Base-by-base conservation (phyloP, 345 rosid genomes). In the Cardamine chenopodiifolia region DNA sequence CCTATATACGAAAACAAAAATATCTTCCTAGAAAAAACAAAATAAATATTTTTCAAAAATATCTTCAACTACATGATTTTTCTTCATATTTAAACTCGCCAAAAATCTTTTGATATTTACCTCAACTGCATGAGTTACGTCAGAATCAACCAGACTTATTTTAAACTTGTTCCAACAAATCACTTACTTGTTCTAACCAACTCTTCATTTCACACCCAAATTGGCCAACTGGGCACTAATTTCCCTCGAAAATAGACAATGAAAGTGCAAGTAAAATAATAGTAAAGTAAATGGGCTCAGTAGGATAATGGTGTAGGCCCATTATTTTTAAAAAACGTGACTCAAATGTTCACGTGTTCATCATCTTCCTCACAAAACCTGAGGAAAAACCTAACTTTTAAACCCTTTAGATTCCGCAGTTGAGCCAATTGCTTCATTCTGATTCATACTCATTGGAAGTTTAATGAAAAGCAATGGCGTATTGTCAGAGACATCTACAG, bases 401-500 rank as follows among this genome's bases (percentile, higher is more conserved):
- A 37, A 18, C 22, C 37, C 20, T 17, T 8, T 8, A 29, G 39
- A 56, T n/a, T n/a, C 22, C 39, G 39, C 23, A 6, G 40, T 56
- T 19, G 32, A 44, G 53, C 37, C 15, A 37, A 49, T 7, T 5
- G 26, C 6, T 62, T 62, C 22, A 3, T 72, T 57, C 72, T 35
- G 78, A 66, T 57, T 66, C 25, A 7, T 66, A 66, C 39, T n/a
- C 2, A n/a, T 26, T 26, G 28, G 57, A 5, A 10, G 4, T 75
- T 40, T 42, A 10, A 57, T 29, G 52, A 4, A 29, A 40, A 52
- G n/a, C 20, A 74, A 88, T 89, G 98, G 89, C 81, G 77, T 86
- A 84, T 22, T 89, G 97, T 96, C 93, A 82, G 81, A 85, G 88
- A 68, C 75, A 86, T 78, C 68, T 93, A 37, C 93, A 81, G 71